Percentiles rank a stretch among this genome's conserved stretches.
Evolutionary conservation across 306 rosid genomes (phyloP).

Genomic region (Cicer chorassanicum): DNA sequence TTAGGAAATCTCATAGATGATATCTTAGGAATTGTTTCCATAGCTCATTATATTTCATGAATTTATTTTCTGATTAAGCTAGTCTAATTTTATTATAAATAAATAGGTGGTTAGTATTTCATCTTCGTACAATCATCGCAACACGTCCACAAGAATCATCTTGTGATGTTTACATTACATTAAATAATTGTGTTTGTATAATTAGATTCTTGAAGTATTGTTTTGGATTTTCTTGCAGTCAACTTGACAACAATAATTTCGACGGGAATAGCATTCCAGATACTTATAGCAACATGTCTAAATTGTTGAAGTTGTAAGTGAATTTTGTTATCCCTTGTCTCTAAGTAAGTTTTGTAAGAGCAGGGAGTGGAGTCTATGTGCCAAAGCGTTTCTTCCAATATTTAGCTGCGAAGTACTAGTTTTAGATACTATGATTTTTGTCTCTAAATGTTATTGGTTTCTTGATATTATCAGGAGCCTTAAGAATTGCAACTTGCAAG

Average conservation of each 20-base stretch:
- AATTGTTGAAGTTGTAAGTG: conserved; percentile 78
- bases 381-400: conserved; percentile 24
- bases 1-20: not conserved
- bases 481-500: conserved; percentile 79
- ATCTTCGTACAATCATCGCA: not conserved
- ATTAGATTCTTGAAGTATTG: conserved; percentile 28
- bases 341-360: conserved; percentile 33
- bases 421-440: conserved; percentile 11
- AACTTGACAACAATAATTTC: conserved; percentile 87
- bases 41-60: not conserved
- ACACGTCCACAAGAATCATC: not conserved
- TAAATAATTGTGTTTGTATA: not conserved
- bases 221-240: conserved; percentile 63
- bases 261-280: conserved; percentile 66
- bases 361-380: conserved; percentile 16
- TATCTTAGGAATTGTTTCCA: not conserved
- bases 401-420: conserved; percentile 7
- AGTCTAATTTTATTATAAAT: not conserved
- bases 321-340: conserved; percentile 11
- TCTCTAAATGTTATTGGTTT: conserved; percentile 43
- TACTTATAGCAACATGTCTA: conserved; percentile 60
- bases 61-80: not conserved
- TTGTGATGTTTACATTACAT: conserved; percentile 1
- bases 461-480: conserved; percentile 73
- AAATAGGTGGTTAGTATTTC: not conserved